Evolutionary conservation across 164 flowering plant genomes (phyloP).

Genomic region (Berberis vulgaris): DNA sequence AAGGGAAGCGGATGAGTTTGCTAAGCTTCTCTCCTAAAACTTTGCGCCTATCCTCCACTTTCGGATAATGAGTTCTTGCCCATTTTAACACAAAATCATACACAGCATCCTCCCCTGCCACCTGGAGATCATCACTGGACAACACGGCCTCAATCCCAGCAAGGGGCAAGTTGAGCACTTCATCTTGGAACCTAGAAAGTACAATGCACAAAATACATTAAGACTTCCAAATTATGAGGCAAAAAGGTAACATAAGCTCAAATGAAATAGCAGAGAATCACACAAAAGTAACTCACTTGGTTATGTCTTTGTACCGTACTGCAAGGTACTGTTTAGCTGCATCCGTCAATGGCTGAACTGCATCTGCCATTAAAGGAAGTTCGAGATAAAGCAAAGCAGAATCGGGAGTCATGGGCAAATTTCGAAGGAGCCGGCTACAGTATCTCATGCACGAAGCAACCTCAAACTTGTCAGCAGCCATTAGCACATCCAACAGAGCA

Average conservation of each 20-base stretch:
- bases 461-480: constrained; percentile 98
- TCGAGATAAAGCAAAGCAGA: constrained; percentile 90
- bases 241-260: no score
- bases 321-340: constrained; percentile 88
- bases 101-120: constrained; percentile 92
- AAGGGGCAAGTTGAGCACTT: constrained; percentile 69
- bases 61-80: constrained; percentile 62
- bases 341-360: constrained; percentile 82
- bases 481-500: constrained; percentile 78
- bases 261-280: no score
- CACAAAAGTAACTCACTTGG: constrained; percentile 37
- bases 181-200: constrained; percentile 62
- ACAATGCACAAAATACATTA: background rate
- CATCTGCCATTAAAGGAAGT: constrained; percentile 90
- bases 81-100: constrained; percentile 88
- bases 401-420: constrained; percentile 82
- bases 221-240: no score
- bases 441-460: constrained; percentile 97
- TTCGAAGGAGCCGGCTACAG: constrained; percentile 64
- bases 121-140: constrained; percentile 83
- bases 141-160: constrained; percentile 84
- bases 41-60: constrained; percentile 72
- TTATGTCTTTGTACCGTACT: constrained; percentile 63
- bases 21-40: constrained; percentile 55
- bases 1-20: constrained; percentile 74